These are phyloP conservation scores for Debaryomyces sp. DNA, from an alignment of 1,139 yeast genomes.

Conservation along the genomic window DNA sequence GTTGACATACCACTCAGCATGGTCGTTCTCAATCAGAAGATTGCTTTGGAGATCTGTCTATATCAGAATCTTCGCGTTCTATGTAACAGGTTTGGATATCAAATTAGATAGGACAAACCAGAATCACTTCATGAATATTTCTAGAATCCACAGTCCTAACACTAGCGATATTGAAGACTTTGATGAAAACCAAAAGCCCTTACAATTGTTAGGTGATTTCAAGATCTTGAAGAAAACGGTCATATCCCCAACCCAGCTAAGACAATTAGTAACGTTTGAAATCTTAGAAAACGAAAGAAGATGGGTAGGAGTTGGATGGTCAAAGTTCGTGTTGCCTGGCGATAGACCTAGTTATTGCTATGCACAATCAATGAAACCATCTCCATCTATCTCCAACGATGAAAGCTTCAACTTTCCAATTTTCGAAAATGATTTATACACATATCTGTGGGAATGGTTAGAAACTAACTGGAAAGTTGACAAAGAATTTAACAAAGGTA, in stretches of 20 bases:
- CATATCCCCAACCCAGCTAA: slow-evolving; percentile 45
- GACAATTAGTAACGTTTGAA: slow-evolving; percentile 52
- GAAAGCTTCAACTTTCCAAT: slow-evolving; percentile 50
- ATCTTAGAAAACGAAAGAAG: slow-evolving; percentile 61
- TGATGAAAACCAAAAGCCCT: slow-evolving; percentile 10
- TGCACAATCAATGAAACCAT: slow-evolving; percentile 38
- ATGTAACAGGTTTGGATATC: slow-evolving; percentile 50
- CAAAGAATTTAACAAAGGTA: slow-evolving; percentile 36
- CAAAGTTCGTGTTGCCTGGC: slow-evolving; percentile 50
- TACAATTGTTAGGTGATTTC: slow-evolving; percentile 37
- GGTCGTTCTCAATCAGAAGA: slow-evolving; percentile 52
- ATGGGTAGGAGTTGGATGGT: slow-evolving; percentile 67
- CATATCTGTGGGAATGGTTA: slow-evolving; percentile 59
- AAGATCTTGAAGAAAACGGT: slow-evolving; percentile 43
- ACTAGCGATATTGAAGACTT: slow-evolving; percentile 29
- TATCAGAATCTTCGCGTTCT: slow-evolving; percentile 42
- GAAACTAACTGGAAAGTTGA: slow-evolving; percentile 55
- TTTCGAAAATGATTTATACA: slow-evolving; percentile 42
- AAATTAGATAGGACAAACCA: slow-evolving; percentile 25
- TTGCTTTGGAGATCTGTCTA: slow-evolving; percentile 58
- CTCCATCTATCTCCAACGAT: slow-evolving; percentile 30
- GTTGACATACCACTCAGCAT: slow-evolving; percentile 56
- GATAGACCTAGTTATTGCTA: slow-evolving; percentile 55
- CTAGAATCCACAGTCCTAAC: slow-evolving; percentile 28
- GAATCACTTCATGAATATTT: slow-evolving; percentile 19